Evolutionary conservation across 2,329 filamentous ascomycete species (phyloP), one percentile per base, ranked within the genome.

Genomic region (Emydomyces testavorans): DNA sequence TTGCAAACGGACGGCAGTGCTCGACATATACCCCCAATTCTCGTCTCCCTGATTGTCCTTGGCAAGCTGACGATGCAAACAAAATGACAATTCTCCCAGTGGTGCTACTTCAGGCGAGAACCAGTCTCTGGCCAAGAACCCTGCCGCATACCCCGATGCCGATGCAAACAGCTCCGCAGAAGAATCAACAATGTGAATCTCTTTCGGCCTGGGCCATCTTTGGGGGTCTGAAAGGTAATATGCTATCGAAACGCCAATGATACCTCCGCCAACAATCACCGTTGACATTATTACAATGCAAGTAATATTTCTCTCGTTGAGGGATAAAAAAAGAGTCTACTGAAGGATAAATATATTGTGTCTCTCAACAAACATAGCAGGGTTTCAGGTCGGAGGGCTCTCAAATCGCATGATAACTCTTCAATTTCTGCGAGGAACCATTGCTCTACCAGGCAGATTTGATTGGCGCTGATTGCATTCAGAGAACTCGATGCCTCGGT

Each of bases 41-140:
- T 71, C 62, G 1, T 64, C 61, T 0, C 83, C 84, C 49, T 71
- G 67, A 52, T 83, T 60, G 42, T 74, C 60, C 24, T 74, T 71
- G 0, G 84, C 82, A 10, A 89, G 72, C 36, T 74, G 65, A 52
- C 71, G 70, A 63, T 90, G 85, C 45, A 87, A 72, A 3, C 73
- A 72, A 58, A 84, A 90, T 34, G 80, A 85, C 10, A 89, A 69
- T 0, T 71, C 72, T 6, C 78, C 84, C 1, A 89, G 70, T 0
- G 72, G 67, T 0, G 76, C 70, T 4, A 78, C 66, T 1, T 72
- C 68, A 0, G 76, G 68, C 0, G 71, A 70, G 57, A 84, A 85
- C 83, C 83, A 89, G 61, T 89, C 81, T 28, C 71, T 72, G 0
- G 83, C 83, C 6, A 89, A 60, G 58, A 89, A 90, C 0, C 85